Base-by-base conservation (phyloP, 2,329 filamentous ascomycete genomes). In the Ambrosiella cleistominuta region DNA sequence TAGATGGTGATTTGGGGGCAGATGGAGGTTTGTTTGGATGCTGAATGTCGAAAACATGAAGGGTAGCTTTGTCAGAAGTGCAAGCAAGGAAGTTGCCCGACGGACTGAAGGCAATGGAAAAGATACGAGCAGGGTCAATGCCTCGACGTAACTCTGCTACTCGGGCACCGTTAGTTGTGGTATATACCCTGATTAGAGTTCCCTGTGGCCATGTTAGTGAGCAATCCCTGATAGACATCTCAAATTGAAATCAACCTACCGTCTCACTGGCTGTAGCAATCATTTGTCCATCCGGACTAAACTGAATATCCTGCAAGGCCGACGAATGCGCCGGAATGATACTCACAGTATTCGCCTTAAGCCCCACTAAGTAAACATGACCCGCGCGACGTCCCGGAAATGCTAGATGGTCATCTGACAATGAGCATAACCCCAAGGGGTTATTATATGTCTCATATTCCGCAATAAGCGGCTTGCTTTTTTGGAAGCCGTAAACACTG, bases 21-120 rank as follows among this genome's bases (percentile, higher is more conserved):
- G 15, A 47, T 12, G 56, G 13, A 2, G 70, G 68, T 62, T 71
- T 72, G 55, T 72, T 74, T 7, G 74, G 72, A 60, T 79, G 77
- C 3, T 85, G 84, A 0, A 96, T 76, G 66, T 97, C 89, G 67
- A 96, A 98, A 42, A 98, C 79, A 70, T 98, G 93, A 9, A 98
- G 75, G 0, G 90, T 98, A 5, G 88, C 90, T 71, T 97, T 98
- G 74, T 98, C 93, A 1, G 90, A 96, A 0, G 91, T 97, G 62
- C 89, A 91, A 35, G 93, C 93, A 9, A 97, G 77, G 66, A 89
- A 78, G 49, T 77, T 80, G 56, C 85, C 86, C 0, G 83, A 83
- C 0, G 90, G 90, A 17, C 87, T 94, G 68, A 98, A 93, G 9
- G 85, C 84, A 9, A 98, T 75, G 1, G 87, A 91, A 70, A 87